Percentiles rank a stretch among this genome's conserved stretches.
These are phyloP conservation scores for Aspergillus sp. DNA, from an alignment of 2,329 filamentous ascomycete species.

Conservation along the genomic window DNA sequence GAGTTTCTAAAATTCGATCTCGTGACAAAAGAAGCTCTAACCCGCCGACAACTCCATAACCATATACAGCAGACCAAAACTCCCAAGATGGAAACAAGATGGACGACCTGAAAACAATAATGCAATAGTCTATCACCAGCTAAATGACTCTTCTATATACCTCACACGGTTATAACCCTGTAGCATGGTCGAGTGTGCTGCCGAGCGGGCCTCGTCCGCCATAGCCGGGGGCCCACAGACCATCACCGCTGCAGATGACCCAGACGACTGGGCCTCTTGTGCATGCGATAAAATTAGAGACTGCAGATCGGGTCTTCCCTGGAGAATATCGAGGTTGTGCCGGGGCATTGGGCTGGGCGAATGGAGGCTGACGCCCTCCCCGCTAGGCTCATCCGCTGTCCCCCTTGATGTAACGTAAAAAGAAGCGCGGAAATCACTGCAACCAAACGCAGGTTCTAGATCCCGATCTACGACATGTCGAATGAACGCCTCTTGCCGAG, in stretches of 20 bases:
- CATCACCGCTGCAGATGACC: constrained; percentile 36
- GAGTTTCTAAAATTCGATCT: no score
- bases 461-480: constrained; percentile 26
- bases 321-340: constrained; percentile 5
- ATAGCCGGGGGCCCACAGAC: constrained; percentile 47
- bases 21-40: no score
- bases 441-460: constrained; percentile 22
- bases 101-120: not conserved
- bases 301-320: constrained; percentile 40
- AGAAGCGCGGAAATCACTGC: constrained; percentile 30
- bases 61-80: not conserved
- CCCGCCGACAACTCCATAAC: not conserved
- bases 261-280: constrained; percentile 24
- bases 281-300: constrained; percentile 34
- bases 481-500: constrained; percentile 31
- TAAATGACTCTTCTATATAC: constrained; percentile 51
- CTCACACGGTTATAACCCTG: constrained; percentile 34
- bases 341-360: not conserved
- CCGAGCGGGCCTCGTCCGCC: constrained; percentile 45
- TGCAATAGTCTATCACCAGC: constrained; percentile 21
- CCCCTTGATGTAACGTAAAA: constrained; percentile 27
- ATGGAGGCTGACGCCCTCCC: not conserved
- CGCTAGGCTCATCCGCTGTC: not conserved
- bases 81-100: not conserved
- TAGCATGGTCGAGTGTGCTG: constrained; percentile 37